A percentile compares a stretch with the other conserved stretches of the same genome.
Conservation (phyloP, 2,329 filamentous ascomycete species). For the Aspergillus terreus region DNA sequence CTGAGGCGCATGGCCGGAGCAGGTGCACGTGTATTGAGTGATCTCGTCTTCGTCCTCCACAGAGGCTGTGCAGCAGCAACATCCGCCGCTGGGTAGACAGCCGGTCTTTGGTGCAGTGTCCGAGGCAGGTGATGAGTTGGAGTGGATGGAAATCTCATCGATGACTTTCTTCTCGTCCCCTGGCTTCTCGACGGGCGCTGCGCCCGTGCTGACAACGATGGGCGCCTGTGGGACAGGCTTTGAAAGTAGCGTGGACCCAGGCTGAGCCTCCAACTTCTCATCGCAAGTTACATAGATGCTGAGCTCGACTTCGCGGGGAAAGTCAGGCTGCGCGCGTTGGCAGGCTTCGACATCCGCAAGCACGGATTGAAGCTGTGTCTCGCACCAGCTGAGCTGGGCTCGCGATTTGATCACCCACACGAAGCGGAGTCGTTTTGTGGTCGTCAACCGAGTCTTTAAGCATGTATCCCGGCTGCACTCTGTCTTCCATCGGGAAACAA, state of each 20-base stretch:
- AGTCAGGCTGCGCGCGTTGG: constrained; percentile 26
- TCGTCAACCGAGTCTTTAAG: constrained; percentile 24
- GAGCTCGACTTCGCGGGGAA: constrained; percentile 47
- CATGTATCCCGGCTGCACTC: constrained; percentile 20
- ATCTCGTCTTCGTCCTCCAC: constrained; percentile 45
- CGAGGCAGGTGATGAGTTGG: constrained; percentile 11
- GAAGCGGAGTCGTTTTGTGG: constrained; percentile 51
- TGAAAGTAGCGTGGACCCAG: constrained; percentile 17
- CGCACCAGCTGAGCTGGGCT: constrained; percentile 52
- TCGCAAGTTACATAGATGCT: constrained; percentile 56
- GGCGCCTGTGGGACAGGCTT: constrained; percentile 13
- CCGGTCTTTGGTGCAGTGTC: constrained; percentile 4
- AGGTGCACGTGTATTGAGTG: constrained; percentile 33
- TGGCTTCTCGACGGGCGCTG: neutral
- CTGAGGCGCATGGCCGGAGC: constrained; percentile 25
- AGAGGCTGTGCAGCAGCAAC: constrained; percentile 49
- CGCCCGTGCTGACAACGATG: neutral
- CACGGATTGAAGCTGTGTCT: constrained; percentile 46
- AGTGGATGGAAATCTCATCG: constrained; percentile 24
- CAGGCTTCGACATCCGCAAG: constrained; percentile 39
- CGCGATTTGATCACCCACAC: constrained; percentile 59
- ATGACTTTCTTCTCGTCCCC: constrained; percentile 11
- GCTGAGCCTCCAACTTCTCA: constrained; percentile 36
- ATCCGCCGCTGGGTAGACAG: constrained; percentile 32
- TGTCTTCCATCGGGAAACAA: constrained; percentile 47